A percentile compares a stretch with the other conserved stretches of the same genome.
These are phyloP conservation scores for Spathaspora passalidarum DNA, from an alignment of 805 yeast species.

Conservation along the genomic window DNA sequence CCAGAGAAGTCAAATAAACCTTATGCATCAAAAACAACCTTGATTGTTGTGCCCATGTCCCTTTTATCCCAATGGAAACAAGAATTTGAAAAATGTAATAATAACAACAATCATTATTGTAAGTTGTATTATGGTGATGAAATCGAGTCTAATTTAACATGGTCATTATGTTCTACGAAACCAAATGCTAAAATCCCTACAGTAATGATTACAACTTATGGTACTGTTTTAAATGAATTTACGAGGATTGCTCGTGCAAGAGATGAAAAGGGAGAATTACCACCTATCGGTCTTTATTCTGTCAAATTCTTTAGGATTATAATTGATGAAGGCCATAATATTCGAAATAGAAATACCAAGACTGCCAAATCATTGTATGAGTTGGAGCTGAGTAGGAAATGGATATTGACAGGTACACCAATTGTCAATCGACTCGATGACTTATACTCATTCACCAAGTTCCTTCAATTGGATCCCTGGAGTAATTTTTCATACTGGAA, in stretches of 20 bases:
- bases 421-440: slow-evolving; percentile 87
- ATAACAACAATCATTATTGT: slow-evolving; percentile 41
- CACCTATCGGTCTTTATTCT: slow-evolving; percentile 58
- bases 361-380: slow-evolving; percentile 77
- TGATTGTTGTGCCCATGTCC: slow-evolving; percentile 88
- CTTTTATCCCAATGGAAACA: slow-evolving; percentile 87
- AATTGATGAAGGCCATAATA: slow-evolving; percentile 88
- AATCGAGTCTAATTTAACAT: slow-evolving; percentile 47
- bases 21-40: slow-evolving; percentile 70
- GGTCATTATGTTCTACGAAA: slow-evolving; percentile 35
- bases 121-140: slow-evolving; percentile 76
- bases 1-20: slow-evolving; percentile 12
- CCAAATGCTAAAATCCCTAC: slow-evolving; percentile 52
- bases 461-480: slow-evolving; percentile 87
- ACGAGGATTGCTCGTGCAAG: slow-evolving; percentile 38
- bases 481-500: slow-evolving; percentile 81
- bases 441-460: slow-evolving; percentile 71
- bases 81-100: slow-evolving; percentile 64
- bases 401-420: slow-evolving; percentile 94
- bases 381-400: slow-evolving; percentile 60
- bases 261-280: slow-evolving; percentile 20
- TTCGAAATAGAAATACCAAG: slow-evolving; percentile 73
- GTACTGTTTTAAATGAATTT: slow-evolving; percentile 80
- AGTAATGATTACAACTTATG: slow-evolving; percentile 81
- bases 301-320: slow-evolving; percentile 73